These are phyloP conservation scores for Tylopilus intermedius DNA, from an alignment of 768 basidiomycete species.

Conservation along the genomic window DNA sequence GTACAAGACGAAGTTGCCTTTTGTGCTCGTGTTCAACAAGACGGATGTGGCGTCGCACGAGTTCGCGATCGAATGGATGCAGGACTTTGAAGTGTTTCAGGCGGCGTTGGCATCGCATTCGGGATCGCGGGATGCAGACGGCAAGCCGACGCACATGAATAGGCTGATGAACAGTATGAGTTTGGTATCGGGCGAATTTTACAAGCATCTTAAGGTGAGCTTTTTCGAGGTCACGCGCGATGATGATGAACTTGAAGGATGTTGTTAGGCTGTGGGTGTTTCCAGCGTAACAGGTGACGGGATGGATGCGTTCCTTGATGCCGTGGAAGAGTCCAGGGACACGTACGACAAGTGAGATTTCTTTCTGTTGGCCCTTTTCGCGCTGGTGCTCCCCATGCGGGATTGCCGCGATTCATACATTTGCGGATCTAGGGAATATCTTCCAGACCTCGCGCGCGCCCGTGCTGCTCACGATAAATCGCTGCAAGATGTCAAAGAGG, in stretches of 20 bases:
- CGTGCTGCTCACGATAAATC: conserved; percentile 58
- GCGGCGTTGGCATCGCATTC: conserved; percentile 70
- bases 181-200: conserved; percentile 95
- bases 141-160: conserved; percentile 96
- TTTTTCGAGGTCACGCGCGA: not conserved
- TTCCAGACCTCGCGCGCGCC: conserved; percentile 83
- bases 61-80: conserved; percentile 97
- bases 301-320: conserved; percentile 85
- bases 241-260: not conserved
- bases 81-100: conserved; percentile 95
- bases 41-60: conserved; percentile 87
- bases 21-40: conserved; percentile 98
- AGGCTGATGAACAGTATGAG: conserved; percentile 99
- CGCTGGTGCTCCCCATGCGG: not conserved
- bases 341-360: conserved; percentile 80
- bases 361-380: not conserved
- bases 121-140: conserved; percentile 67
- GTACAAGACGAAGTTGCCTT: conserved; percentile 96
- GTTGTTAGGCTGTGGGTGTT: conserved; percentile 81
- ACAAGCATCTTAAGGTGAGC: conserved; percentile 84
- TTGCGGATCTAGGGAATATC: conserved; percentile 66
- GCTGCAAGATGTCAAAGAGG: conserved; percentile 62
- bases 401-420: conserved; percentile 5
- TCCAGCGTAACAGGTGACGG: conserved; percentile 96
- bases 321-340: conserved; percentile 79